Percentiles rank a stretch among this genome's conserved stretches.
These are phyloP conservation scores for Phtheirospermum japonicum DNA, from an alignment of 257 asterid genomes.

Conservation along the genomic window DNA sequence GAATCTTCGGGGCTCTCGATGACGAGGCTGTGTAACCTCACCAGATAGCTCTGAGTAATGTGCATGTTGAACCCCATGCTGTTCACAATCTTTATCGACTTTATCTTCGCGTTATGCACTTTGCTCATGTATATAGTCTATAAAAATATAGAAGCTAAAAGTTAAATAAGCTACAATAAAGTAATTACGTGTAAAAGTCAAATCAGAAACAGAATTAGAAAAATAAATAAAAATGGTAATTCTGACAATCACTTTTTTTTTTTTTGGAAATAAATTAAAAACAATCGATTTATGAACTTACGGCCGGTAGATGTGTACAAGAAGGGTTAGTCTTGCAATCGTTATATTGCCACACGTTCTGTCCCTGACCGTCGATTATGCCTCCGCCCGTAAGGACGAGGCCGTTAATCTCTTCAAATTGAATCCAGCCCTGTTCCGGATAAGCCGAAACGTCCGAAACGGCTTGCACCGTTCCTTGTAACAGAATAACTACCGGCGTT, in stretches of 20 bases:
- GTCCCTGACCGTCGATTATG: constrained; percentile 54
- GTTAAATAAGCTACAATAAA: too few species aligned
- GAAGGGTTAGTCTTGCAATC: constrained; percentile 45
- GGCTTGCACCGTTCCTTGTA: constrained; percentile 53
- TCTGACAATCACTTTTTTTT: neutral
- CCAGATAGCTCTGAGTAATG: constrained; percentile 37
- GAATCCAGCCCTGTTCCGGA: constrained; percentile 50
- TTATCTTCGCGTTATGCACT: constrained; percentile 42
- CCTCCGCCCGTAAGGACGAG: constrained; percentile 56
- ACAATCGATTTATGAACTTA: constrained; percentile 22
- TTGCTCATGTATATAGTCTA: constrained; percentile 49
- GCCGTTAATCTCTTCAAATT: constrained; percentile 39
- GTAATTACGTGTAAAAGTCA: too few species aligned
- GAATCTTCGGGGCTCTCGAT: constrained; percentile 43
- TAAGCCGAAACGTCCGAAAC: constrained; percentile 45
- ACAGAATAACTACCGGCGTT: constrained; percentile 34
- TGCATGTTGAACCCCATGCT: constrained; percentile 80
- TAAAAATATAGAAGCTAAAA: too few species aligned
- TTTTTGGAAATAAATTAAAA: too few species aligned
- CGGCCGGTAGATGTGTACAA: constrained; percentile 53
- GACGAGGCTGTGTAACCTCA: constrained; percentile 35
- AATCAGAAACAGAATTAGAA: too few species aligned
- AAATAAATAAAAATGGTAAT: too few species aligned
- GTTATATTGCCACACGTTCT: constrained; percentile 45
- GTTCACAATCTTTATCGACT: constrained; percentile 40